A percentile compares a stretch with the other conserved stretches of the same genome.
These are phyloP conservation scores for Clitoria ternatea DNA, from an alignment of 306 rosid genomes.

Conservation along the genomic window DNA sequence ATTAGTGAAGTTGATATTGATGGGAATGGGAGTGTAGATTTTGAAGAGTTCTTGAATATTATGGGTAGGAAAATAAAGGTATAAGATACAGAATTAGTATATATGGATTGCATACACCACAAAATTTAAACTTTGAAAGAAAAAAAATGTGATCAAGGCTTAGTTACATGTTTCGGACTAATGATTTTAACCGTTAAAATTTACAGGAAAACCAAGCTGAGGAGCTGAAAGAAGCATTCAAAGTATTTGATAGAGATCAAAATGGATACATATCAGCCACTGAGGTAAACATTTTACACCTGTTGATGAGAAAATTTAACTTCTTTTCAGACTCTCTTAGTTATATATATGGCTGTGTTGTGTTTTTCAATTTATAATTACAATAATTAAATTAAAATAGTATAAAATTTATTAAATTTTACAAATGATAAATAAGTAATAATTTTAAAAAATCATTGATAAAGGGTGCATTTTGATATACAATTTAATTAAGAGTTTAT, in stretches of 20 bases:
- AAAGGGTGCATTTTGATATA: too few species aligned
- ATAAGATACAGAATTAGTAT: neutral
- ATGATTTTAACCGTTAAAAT: neutral
- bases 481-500: too few species aligned
- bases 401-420: too few species aligned
- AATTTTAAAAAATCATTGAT: too few species aligned
- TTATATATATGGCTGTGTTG: too few species aligned
- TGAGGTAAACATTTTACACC: constrained; percentile 45
- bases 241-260: constrained; percentile 78
- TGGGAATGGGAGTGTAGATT: constrained; percentile 75
- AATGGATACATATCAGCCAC: constrained; percentile 73
- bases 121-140: neutral
- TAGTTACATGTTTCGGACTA: neutral
- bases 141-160: neutral
- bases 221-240: constrained; percentile 79
- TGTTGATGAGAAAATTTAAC: too few species aligned
- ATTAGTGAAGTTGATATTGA: constrained; percentile 60
- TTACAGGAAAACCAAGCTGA: constrained; percentile 39
- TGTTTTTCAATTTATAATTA: too few species aligned
- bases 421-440: too few species aligned
- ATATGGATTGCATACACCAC: too few species aligned
- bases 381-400: too few species aligned
- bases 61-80: constrained; percentile 83
- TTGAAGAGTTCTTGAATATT: constrained; percentile 68
- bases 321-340: too few species aligned